Evolutionary conservation across 768 basidiomycete genomes (phyloP), one percentile per base, ranked within the genome.

Genomic region (Rubroboletus satanas): DNA sequence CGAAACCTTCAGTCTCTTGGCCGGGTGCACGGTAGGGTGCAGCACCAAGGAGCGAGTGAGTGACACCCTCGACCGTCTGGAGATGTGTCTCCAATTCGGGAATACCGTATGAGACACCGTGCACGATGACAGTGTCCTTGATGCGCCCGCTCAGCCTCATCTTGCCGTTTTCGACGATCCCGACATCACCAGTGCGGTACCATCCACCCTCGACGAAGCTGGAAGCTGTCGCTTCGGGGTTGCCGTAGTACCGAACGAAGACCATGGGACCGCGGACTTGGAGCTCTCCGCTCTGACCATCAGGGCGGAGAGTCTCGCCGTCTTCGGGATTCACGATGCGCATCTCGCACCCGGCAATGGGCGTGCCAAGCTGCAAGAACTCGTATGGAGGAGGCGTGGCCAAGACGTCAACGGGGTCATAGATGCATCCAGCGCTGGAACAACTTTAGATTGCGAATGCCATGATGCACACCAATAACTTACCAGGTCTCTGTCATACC

Each of bases 111-210:
- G 48, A 49, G 48, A 49, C 48, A 38, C 48, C 48, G n/a, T 49
- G 48, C 0, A 49, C 48, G 2, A 49, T 49, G 12, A 49, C 48
- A 6, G 48, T 49, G 28, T 49, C 48, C 48, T 49, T 49, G 26
- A 49, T 49, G 10, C 48, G 48, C 17, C 48, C 48, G 36, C 48
- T 49, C 12, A 49, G 14, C 29, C 48, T 67, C 51, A 79, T 64
- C 51, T 64, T 66, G 4, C 71, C 68, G 7, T 67, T 63, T 39
- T 66, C 56, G 11, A 79, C 61, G 35, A 70, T 62, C 3, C 76
- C 81, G 7, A 79, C 66, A 58, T 85, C 84, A 1, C 84, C 83
- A n/a, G 83, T 83, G 59, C 76, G 77, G 67, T 81, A 80, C 83
- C 83, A 85, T 6, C 79, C 73, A 18, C 77, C 79, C 8, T 66